phyloP scores from a whole-genome alignment of 2,329 filamentous ascomycete species.

The Canariomyces notabilis region DNA sequence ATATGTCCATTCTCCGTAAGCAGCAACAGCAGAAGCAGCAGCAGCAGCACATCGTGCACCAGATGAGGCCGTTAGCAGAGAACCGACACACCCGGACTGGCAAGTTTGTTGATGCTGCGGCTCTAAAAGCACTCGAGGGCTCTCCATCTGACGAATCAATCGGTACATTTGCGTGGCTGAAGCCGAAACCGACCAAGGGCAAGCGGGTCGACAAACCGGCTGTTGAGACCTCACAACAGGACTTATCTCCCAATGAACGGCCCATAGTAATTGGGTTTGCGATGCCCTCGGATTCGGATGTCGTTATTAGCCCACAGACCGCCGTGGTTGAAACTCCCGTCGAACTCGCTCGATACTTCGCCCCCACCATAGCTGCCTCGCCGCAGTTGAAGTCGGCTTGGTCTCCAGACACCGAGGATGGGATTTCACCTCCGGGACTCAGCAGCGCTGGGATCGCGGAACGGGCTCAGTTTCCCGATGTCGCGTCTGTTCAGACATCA shows the following conservation, averaged over 20 bases:
- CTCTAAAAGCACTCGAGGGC: constrained; percentile 56
- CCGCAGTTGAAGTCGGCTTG: constrained; percentile 46
- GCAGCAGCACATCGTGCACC: constrained; percentile 34
- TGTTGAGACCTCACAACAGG: constrained; percentile 24
- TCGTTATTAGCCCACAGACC: constrained; percentile 48
- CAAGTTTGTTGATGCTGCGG: constrained; percentile 55
- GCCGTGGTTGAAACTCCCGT: constrained; percentile 38
- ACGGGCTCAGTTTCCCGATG: constrained; percentile 47
- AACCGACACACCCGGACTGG: constrained; percentile 28
- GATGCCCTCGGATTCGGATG: constrained; percentile 50
- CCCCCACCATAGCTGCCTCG: constrained; percentile 28
- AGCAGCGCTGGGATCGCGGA: not conserved
- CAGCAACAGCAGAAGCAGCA: constrained; percentile 38
- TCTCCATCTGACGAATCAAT: constrained; percentile 48
- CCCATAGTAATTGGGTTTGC: constrained; percentile 69
- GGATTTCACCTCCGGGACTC: constrained; percentile 32
- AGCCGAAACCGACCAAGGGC: constrained; percentile 34
- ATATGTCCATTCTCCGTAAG: constrained; percentile 51
- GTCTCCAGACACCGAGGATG: constrained; percentile 58
- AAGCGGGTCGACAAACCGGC: constrained; percentile 26
- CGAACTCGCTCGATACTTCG: constrained; percentile 28
- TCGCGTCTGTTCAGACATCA: constrained; percentile 50
- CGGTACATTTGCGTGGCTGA: constrained; percentile 55
- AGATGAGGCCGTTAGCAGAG: constrained; percentile 23
- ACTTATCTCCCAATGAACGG: constrained; percentile 61